Conservation (phyloP, 1,284 basidiomycete genomes). For the Cutaneotrichosporon sp. region DNA sequence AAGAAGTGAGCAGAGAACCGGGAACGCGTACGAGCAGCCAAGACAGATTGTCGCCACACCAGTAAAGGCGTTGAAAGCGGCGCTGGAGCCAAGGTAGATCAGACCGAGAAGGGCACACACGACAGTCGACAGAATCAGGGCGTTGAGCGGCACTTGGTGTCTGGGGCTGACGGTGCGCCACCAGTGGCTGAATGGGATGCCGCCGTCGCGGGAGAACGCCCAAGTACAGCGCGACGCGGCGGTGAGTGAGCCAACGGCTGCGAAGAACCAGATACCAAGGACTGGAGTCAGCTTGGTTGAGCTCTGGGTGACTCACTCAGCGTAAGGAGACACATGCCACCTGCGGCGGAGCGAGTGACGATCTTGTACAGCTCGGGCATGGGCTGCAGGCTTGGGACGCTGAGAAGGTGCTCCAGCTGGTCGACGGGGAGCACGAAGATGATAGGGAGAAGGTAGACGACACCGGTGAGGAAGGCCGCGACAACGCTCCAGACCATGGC, state of each 20-base stretch:
- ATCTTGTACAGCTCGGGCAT: slow-evolving; percentile 50
- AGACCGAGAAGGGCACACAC: slow-evolving; percentile 49
- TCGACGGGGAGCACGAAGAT: slow-evolving; percentile 47
- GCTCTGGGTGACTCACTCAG: slow-evolving; percentile 35
- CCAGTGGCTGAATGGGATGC: slow-evolving; percentile 42
- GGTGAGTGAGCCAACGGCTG: slow-evolving; percentile 50
- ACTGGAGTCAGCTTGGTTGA: slow-evolving; percentile 22
- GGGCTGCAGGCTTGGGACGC: slow-evolving; percentile 47
- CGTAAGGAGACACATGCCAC: slow-evolving; percentile 50
- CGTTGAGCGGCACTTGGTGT: slow-evolving; percentile 47
- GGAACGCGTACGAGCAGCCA: slow-evolving; percentile 44
- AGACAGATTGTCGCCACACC: slow-evolving; percentile 42
- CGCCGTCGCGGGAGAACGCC: slow-evolving; percentile 49
- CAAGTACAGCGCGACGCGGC: slow-evolving; percentile 20
- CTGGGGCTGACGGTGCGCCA: slow-evolving; percentile 41
- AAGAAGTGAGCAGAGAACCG: slow-evolving; percentile 46
- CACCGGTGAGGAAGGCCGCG: slow-evolving; percentile 49
- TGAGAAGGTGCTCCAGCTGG: slow-evolving; percentile 41
- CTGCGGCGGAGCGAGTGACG: slow-evolving; percentile 47
- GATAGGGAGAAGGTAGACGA: slow-evolving; percentile 50
- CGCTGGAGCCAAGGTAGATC: slow-evolving; percentile 43
- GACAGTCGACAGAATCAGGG: slow-evolving; percentile 44
- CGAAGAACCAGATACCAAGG: slow-evolving; percentile 51
- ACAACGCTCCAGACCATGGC: slow-evolving; percentile 49
- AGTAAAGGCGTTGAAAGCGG: slow-evolving; percentile 45